Percentiles rank a stretch among this genome's conserved stretches.
Evolutionary conservation across 768 basidiomycete genomes (phyloP).

Genomic region (Agrocybe praecox): DNA sequence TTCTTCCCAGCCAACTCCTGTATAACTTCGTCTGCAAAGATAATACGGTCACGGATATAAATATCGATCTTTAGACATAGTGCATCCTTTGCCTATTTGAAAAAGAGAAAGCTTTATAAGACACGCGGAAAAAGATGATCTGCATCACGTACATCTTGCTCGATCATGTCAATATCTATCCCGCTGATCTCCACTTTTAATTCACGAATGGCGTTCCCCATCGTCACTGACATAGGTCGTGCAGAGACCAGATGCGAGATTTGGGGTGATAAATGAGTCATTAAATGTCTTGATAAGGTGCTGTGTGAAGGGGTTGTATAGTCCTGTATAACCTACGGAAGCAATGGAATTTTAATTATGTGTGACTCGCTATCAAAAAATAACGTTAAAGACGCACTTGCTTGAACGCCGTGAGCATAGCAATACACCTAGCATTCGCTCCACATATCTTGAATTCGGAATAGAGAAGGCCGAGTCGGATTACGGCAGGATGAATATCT

Average conservation of each 20-base stretch:
- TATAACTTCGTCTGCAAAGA: conserved; percentile 92
- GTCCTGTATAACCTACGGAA: conserved; percentile 80
- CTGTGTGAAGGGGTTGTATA: conserved; percentile 86
- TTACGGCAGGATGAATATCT: conserved; percentile 88
- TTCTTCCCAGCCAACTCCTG: conserved; percentile 87
- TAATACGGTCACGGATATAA: conserved; percentile 93
- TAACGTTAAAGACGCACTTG: conserved; percentile 54
- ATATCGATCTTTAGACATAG: conserved; percentile 86
- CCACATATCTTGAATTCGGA: conserved; percentile 92
- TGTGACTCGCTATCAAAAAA: conserved; percentile 9
- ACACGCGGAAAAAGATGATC: conserved; percentile 3
- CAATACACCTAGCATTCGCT: conserved; percentile 94
- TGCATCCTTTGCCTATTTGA: conserved; percentile 77
- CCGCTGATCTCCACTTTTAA: conserved; percentile 94
- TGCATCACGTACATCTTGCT: conserved; percentile 75
- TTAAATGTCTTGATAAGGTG: conserved; percentile 87
- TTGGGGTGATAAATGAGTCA: conserved; percentile 91
- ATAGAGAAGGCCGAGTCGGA: conserved; percentile 87
- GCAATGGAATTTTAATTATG: conserved; percentile 6
- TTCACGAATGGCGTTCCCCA: conserved; percentile 94
- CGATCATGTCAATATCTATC: conserved; percentile 90
- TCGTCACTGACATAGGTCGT: conserved; percentile 88
- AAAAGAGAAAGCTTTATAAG: conserved; percentile 2
- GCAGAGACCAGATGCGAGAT: conserved; percentile 88
- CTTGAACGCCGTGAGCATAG: conserved; percentile 89